phyloP scores from a whole-genome alignment of 768 basidiomycete genomes.

The Ephemerocybe angulata region DNA sequence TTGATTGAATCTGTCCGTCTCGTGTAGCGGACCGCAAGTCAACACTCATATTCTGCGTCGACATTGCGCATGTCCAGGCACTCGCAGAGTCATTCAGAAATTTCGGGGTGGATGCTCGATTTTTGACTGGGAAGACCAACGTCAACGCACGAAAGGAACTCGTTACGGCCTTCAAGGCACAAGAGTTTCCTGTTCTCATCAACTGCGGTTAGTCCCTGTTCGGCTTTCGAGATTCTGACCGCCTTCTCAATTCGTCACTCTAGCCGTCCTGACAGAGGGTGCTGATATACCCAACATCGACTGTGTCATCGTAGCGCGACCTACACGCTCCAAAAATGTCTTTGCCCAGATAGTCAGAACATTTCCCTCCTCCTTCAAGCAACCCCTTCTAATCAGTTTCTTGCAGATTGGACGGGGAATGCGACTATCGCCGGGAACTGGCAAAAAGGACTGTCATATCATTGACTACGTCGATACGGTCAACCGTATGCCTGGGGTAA shows the following conservation, averaged over 20 bases:
- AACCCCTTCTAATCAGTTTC: neutral
- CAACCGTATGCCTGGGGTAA: constrained; percentile 61
- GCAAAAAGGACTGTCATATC: constrained; percentile 80
- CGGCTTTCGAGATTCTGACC: neutral
- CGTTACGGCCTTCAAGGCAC: constrained; percentile 62
- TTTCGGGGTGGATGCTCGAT: constrained; percentile 82
- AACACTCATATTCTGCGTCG: constrained; percentile 90
- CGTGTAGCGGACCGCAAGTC: constrained; percentile 63
- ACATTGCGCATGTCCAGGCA: constrained; percentile 72
- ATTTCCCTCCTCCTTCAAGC: constrained; percentile 1
- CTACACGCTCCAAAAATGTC: constrained; percentile 84
- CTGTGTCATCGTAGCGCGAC: constrained; percentile 82
- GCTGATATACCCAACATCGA: constrained; percentile 95
- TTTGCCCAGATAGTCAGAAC: constrained; percentile 84
- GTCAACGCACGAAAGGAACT: constrained; percentile 58
- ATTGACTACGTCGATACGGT: constrained; percentile 89
- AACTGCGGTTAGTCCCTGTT: constrained; percentile 73
- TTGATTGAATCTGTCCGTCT: constrained; percentile 4
- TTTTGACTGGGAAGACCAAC: constrained; percentile 69
- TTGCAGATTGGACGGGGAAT: constrained; percentile 91
- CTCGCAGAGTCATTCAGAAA: constrained; percentile 70
- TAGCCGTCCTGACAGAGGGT: constrained; percentile 89
- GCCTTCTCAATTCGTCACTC: neutral
- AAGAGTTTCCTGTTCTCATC: constrained; percentile 78
- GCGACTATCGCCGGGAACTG: constrained; percentile 75